Base-by-base conservation (phyloP, 768 basidiomycete genomes). In the Megacollybia marginata region DNA sequence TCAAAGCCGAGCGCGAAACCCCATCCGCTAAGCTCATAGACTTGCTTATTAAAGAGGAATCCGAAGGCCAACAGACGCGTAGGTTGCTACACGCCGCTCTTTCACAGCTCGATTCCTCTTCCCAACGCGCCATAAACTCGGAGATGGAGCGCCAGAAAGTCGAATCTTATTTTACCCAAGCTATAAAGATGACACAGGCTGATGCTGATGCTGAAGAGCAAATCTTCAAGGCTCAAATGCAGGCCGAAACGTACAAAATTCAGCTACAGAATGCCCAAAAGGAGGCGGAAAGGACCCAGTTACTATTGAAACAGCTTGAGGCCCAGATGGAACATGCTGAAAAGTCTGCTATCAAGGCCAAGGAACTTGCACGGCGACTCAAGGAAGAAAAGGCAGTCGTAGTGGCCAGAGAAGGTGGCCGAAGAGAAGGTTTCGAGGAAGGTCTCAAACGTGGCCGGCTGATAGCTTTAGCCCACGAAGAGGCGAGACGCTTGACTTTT, bases 331-430 rank as follows among this genome's bases (percentile, higher is more conserved):
- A 67, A 34, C 57, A 63, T 10, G 66, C 67, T 1, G 64, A 70
- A 45, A 56, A 56, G 2, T 61, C 62, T 11, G 67, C 70, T 8
- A 50, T 55, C 18, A 61, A 72, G 28, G 70, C 81, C 18, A 70
- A 80, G 31, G 69, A 63, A n/a, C 67, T 70, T 33, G 70, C 82
- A n/a, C 67, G 83, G 23, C 74, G 73, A 59, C 53, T 82, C 40
- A 76, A 78, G 50, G 72, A 81, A 48, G 75, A 83, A 62, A 74
- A 69, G 34, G 55, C 75, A 43, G 42, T 80, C 4, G 58, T 75
- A 2, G 54, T 69, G 1, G 84, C 84, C 2, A 69, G 70, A 38
- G 80, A 83, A 55, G 73, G 82, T 44, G 83, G 83, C 5, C 63
- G 80, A 34, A 59, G 55, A 47, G 54, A 65, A 50, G 72, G 72